Percentiles rank a stretch among this genome's conserved stretches.
These are phyloP conservation scores for Beauveria medogensis DNA, from an alignment of 2,329 filamentous ascomycete genomes.

Conservation along the genomic window DNA sequence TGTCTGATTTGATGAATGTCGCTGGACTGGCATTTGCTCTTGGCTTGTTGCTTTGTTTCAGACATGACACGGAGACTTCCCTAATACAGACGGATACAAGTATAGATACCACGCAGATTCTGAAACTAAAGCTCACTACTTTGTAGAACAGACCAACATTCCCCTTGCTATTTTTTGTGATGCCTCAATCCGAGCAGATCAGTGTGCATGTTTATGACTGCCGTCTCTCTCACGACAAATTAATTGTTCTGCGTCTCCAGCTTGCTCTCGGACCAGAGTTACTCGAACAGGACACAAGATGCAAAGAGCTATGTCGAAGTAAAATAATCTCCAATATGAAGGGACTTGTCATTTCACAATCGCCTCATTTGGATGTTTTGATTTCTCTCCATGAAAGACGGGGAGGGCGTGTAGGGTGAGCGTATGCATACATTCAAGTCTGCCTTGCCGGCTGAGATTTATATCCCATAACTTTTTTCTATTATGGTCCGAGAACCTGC, in stretches of 20 bases:
- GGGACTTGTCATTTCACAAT: not conserved
- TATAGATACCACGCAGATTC: not conserved
- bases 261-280: not conserved
- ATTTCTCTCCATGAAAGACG: not conserved
- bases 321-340: not conserved
- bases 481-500: not conserved
- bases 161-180: not conserved
- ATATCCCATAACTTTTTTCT: not conserved
- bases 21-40: not conserved
- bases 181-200: not conserved
- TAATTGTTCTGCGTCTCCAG: not conserved
- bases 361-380: not conserved
- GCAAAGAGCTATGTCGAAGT: not conserved
- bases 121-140: not conserved
- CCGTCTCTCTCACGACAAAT: not conserved
- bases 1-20: not conserved
- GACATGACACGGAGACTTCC: not conserved
- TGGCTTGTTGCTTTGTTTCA: not conserved
- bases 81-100: not conserved
- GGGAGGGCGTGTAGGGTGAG: not conserved
- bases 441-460: not conserved
- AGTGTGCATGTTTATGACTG: not conserved
- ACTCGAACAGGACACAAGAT: not conserved
- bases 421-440: not conserved
- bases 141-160: not conserved